Percentiles rank a stretch among this genome's conserved stretches.
Conservation (phyloP, 768 basidiomycete genomes). For the Xerocomellus intermedius region DNA sequence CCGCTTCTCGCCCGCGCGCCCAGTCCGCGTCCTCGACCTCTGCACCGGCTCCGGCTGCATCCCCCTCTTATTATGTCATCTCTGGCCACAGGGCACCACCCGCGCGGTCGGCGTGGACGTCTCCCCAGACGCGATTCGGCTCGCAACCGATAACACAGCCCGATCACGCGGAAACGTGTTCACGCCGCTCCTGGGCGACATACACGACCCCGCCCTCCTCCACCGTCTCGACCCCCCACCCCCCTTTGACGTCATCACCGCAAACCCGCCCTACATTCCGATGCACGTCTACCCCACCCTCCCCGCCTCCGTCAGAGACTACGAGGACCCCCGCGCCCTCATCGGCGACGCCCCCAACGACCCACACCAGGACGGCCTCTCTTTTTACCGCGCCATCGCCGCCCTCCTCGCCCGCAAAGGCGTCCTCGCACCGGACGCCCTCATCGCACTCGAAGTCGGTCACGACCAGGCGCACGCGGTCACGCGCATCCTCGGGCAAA, state of each 20-base stretch:
- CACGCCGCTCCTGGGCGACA: constrained; percentile 43
- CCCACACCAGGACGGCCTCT: constrained; percentile 46
- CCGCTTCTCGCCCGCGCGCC: constrained; percentile 32
- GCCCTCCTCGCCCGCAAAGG: constrained; percentile 50
- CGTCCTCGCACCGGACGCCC: constrained; percentile 50
- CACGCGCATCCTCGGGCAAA: constrained; percentile 49
- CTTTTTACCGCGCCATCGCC: constrained; percentile 74
- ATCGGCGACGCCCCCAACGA: constrained; percentile 62
- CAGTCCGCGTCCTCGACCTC: constrained; percentile 69
- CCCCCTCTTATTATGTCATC: constrained; percentile 74
- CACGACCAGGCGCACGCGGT: constrained; percentile 67
- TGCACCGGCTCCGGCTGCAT: constrained; percentile 95
- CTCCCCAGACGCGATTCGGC: constrained; percentile 52
- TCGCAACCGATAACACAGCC: constrained; percentile 46
- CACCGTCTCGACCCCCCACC: constrained; percentile 34
- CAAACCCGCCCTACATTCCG: constrained; percentile 88
- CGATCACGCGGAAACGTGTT: constrained; percentile 31
- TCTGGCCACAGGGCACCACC: constrained; percentile 55
- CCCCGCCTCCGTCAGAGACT: constrained; percentile 65
- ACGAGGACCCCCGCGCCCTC: constrained; percentile 81
- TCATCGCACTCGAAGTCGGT: constrained; percentile 81
- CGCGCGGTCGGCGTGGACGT: constrained; percentile 68
- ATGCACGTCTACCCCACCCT: constrained; percentile 59
- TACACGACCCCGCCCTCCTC: constrained; percentile 33
- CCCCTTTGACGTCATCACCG: constrained; percentile 76